Conservation (phyloP, 2,329 filamentous ascomycete genomes). For the Helminthosporium solani region DNA sequence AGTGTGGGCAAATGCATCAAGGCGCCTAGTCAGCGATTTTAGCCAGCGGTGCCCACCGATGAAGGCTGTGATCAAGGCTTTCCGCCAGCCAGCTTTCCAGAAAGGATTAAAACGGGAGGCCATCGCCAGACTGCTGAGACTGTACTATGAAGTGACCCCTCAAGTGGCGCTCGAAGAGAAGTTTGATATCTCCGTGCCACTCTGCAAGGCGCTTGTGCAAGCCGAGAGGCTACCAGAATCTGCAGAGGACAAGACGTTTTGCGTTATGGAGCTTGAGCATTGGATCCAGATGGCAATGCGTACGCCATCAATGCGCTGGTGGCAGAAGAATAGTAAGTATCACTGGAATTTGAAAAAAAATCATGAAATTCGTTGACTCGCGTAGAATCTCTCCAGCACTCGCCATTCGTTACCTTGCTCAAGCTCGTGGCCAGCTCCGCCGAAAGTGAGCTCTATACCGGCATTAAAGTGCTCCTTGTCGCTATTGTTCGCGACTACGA, state of each 20-base stretch:
- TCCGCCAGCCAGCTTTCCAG: slow-evolving; percentile 64
- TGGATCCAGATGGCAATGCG: slow-evolving; percentile 76
- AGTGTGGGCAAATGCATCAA: slow-evolving; percentile 69
- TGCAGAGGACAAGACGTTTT: slow-evolving; percentile 56
- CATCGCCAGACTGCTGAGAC: slow-evolving; percentile 71
- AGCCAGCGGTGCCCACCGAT: slow-evolving; percentile 76
- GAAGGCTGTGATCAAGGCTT: slow-evolving; percentile 75
- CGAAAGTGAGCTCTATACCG: slow-evolving; percentile 51
- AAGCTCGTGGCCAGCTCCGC: slow-evolving; percentile 57
- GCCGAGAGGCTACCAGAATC: slow-evolving; percentile 49
- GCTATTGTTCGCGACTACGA: slow-evolving; percentile 66
- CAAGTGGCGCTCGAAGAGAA: slow-evolving; percentile 77
- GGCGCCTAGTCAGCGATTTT: slow-evolving; percentile 71
- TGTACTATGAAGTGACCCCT: slow-evolving; percentile 85
- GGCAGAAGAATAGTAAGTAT: slow-evolving; percentile 63
- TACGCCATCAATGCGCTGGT: slow-evolving; percentile 88
- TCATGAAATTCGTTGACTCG: slow-evolving; percentile 12
- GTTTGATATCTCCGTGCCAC: slow-evolving; percentile 79
- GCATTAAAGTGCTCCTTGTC: slow-evolving; percentile 58
- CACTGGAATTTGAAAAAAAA: not conserved
- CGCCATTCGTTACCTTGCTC: slow-evolving; percentile 71
- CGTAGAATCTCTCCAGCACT: slow-evolving; percentile 59
- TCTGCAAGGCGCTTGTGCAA: slow-evolving; percentile 67
- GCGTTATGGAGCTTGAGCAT: slow-evolving; percentile 75
- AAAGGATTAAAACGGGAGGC: slow-evolving; percentile 77